phyloP scores from a whole-genome alignment of 108 stramenopile genomes.

The Cyclotella cryptica region DNA sequence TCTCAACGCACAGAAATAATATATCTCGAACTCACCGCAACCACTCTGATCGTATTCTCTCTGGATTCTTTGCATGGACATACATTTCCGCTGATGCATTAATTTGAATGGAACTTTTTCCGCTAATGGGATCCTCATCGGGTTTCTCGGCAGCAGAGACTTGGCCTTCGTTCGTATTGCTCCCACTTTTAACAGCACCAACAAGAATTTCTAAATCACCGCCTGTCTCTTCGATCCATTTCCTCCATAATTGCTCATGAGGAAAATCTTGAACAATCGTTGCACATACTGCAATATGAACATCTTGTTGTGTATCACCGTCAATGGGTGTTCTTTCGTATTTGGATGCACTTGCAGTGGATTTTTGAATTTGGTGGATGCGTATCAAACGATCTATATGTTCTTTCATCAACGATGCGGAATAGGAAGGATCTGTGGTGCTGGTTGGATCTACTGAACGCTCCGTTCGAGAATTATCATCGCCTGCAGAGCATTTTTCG shows the following conservation, averaged over 20 bases:
- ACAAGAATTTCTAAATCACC: not conserved
- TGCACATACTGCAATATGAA: slow-evolving; percentile 58
- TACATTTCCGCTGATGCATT: slow-evolving; percentile 46
- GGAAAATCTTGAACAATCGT: slow-evolving; percentile 61
- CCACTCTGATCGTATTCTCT: slow-evolving; percentile 44
- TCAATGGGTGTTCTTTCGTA: not conserved
- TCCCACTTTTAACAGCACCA: not conserved
- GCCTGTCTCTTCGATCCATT: slow-evolving; percentile 55
- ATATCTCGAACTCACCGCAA: slow-evolving; percentile 22
- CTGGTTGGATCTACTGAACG: slow-evolving; percentile 20
- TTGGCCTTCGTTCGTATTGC: not conserved
- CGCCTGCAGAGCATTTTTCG: not conserved
- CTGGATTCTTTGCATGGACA: slow-evolving; percentile 59
- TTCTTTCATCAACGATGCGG: slow-evolving; percentile 35
- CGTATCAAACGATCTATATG: slow-evolving; percentile 43
- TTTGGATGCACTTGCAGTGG: not conserved
- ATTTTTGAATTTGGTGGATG: slow-evolving; percentile 36
- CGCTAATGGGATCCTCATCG: not conserved
- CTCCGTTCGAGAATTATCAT: not conserved
- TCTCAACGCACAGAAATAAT: not conserved
- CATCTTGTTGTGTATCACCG: not conserved
- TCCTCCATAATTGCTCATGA: slow-evolving; percentile 57
- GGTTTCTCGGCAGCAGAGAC: not conserved
- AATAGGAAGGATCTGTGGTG: slow-evolving; percentile 48
- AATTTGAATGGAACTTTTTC: not conserved